These are phyloP conservation scores for Eucalyptus polybractea DNA, from an alignment of 345 rosid species.

Conservation along the genomic window DNA sequence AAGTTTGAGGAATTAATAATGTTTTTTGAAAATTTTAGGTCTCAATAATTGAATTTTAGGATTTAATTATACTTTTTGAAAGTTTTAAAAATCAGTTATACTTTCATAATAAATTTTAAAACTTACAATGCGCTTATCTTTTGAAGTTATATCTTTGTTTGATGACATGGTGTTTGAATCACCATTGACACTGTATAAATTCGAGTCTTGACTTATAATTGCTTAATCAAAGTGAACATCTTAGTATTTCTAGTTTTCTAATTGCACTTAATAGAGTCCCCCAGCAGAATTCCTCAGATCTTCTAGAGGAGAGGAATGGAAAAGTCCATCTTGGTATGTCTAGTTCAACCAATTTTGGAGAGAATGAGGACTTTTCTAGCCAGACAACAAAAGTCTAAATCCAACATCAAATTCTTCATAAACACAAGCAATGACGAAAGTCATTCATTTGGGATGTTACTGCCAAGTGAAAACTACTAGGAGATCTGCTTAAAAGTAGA, in stretches of 20 bases:
- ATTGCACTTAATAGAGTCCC: too few species aligned
- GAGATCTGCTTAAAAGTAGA: not conserved
- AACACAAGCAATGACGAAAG: not conserved
- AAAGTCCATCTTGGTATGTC: not conserved
- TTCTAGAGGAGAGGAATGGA: not conserved
- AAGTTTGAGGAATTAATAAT: too few species aligned
- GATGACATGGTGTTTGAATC: too few species aligned
- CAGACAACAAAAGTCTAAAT: not conserved
- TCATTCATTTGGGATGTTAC: not conserved
- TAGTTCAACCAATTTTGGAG: not conserved
- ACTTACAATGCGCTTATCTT: rapidly evolving
- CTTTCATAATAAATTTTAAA: rapidly evolving
- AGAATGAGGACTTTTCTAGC: rapidly evolving
- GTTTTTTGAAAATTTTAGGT: too few species aligned
- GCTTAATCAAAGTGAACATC: not conserved
- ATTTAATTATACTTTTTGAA: too few species aligned
- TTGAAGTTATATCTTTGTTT: too few species aligned
- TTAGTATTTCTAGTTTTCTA: too few species aligned
- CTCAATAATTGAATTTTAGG: too few species aligned
- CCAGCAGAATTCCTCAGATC: rapidly evolving
- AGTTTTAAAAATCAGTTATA: rapidly evolving
- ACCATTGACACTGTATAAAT: too few species aligned
- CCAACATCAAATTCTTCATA: not conserved
- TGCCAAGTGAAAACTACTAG: not conserved
- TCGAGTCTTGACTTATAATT: not conserved